Base-by-base conservation (phyloP, 2,329 filamentous ascomycete genomes). In the Dryadomyces sulphureus region DNA sequence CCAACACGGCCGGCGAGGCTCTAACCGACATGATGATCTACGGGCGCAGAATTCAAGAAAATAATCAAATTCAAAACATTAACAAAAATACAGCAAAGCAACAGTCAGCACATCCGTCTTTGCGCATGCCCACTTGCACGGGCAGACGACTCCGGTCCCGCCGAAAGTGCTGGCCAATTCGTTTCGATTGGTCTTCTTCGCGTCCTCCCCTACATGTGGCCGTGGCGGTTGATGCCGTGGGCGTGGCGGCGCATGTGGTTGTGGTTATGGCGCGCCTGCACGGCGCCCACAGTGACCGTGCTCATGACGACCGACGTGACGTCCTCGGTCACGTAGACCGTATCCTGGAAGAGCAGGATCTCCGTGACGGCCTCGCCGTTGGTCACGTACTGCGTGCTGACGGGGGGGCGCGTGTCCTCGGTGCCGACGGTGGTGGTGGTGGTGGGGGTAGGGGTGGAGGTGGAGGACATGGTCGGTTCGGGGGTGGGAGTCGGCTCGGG, bases 321-420 rank as follows among this genome's bases (percentile, higher is more conserved):
- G 14, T 62, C 55, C 22, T 65, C 57, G 46, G 68, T 60, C 16
- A 75, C 69, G 44, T 69, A 75, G 24, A 77, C 66, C 5, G 68
- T 55, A 40, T 72, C 66, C 60, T 78, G 66, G 45, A 73, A 69
- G 68, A 72, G 75, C 12, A 77, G 58, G 20, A 81, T 67, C 61
- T 79, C 70, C 50, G 66, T 66, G 12, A 81, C 70, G 7, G 67
- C 53, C 39, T 65, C 64, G 44, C 67, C 67, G 8, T 62, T 61
- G 17, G 74, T 78, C 41, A 70, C 50, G 50, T 66, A 77, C 52
- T 75, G 59, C 5, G 75, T 80, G 57, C 69, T 72, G 50, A 65
- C 45, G 60, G 54, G 48, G 17, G 1, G n/a, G 53, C 45, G 8
- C 48, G 44, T 21, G 44, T 39, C 9, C 47, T 35, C n/a, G 49